These are phyloP conservation scores for Paracamarosporium sp. DNA, from an alignment of 2,329 filamentous ascomycete species.

Conservation along the genomic window DNA sequence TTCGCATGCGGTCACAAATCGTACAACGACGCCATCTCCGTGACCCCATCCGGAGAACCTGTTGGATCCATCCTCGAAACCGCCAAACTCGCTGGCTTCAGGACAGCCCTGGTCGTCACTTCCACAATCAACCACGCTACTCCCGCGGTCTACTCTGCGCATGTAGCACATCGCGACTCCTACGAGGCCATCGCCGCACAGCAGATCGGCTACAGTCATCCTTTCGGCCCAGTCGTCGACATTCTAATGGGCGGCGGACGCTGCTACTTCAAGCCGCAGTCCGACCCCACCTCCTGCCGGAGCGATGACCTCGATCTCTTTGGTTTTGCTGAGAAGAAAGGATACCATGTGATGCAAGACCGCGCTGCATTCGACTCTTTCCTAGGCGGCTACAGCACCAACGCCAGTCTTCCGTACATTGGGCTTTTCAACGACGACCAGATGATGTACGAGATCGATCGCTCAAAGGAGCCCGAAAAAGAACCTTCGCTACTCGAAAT, in stretches of 20 bases:
- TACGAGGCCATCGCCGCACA: slow-evolving; percentile 49
- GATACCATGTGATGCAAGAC: slow-evolving; percentile 47
- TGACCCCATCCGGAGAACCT: slow-evolving; percentile 40
- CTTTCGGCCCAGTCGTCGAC: slow-evolving; percentile 48
- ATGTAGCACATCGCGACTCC: slow-evolving; percentile 42
- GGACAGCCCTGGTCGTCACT: slow-evolving; percentile 53
- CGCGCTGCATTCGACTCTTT: slow-evolving; percentile 45
- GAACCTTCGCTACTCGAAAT: slow-evolving; percentile 52
- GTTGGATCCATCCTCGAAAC: slow-evolving; percentile 51
- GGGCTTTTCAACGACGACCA: slow-evolving; percentile 50
- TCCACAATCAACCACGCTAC: slow-evolving; percentile 49
- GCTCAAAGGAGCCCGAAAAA: slow-evolving; percentile 43
- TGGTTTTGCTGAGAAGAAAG: slow-evolving; percentile 40
- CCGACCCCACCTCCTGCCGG: slow-evolving; percentile 46
- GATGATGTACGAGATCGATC: slow-evolving; percentile 45
- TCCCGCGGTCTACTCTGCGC: slow-evolving; percentile 43
- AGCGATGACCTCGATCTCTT: slow-evolving; percentile 48
- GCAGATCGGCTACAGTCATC: slow-evolving; percentile 49
- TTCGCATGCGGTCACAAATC: slow-evolving; percentile 51
- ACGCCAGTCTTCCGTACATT: slow-evolving; percentile 43
- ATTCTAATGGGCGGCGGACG: slow-evolving; percentile 50
- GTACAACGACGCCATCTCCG: slow-evolving; percentile 47
- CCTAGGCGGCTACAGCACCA: slow-evolving; percentile 28
- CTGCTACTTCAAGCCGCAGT: slow-evolving; percentile 51
- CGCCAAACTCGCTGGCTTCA: slow-evolving; percentile 48